Base-by-base conservation (phyloP, 2,329 filamentous ascomycete genomes). In the Penicillium sp. region DNA sequence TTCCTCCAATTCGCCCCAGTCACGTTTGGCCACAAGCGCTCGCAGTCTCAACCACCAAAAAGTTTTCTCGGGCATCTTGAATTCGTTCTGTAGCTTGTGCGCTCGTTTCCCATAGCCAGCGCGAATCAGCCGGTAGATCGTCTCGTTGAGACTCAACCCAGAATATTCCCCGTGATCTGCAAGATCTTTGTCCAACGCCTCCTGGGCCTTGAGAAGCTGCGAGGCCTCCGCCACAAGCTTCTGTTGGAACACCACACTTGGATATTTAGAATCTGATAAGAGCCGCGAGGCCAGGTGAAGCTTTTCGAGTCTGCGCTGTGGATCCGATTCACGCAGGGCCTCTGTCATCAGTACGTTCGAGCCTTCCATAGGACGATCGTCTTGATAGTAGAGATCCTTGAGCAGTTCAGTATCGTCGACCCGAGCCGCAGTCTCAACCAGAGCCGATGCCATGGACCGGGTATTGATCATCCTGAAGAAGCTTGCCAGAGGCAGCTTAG, bases 321-420 rank as follows among this genome's bases (percentile, higher is more conserved):
- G 75, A 53, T 86, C 83, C 1, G 82, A 77, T 62, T 93, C 87
- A 4, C 78, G 73, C 6, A 98, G 75, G 0, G 90, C 88, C 69
- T 98, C 91, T 18, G 83, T 82, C 11, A 98, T 75, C 50, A 97
- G 86, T 2, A 98, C 82, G 49, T 89, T 86, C 0, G 91, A 87
- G 3, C 93, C 90, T 55, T 97, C 93, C 4, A 90, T 75, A 3
- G 90, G 82, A 4, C 91, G 83, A 66, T 98, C 93, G 61, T 97
- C 93, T 71, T 97, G 93, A 66, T 98, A 98, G 72, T 93, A 98
- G 3, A 98, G 76, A 64, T 97, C 93, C 63, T 97, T 98, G 26
- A 98, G 80, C 24, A 98, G 70, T 46, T 86, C 83, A 0, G 81
- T 78, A 59, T 95, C 90, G 60, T 95, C 86, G 43, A 88, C 82